Conservation (phyloP, 805 yeast genomes). For the Teunomyces lycoperdinae region DNA sequence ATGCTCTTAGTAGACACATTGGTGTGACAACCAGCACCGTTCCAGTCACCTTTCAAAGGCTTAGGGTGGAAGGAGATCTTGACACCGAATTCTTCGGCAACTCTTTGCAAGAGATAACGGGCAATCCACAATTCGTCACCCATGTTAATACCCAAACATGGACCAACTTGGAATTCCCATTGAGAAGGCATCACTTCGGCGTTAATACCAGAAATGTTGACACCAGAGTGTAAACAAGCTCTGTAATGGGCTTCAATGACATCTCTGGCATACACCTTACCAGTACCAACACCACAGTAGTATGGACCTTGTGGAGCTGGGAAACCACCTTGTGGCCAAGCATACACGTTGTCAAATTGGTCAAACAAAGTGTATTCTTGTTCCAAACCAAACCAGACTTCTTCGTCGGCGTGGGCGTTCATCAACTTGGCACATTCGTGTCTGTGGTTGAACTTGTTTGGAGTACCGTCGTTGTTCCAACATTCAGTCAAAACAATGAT, state of each 20-base stretch:
- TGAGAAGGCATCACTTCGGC: constrained; percentile 99
- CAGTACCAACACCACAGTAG: constrained; percentile 99
- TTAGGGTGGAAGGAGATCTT: constrained; percentile 99
- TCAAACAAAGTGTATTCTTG: constrained; percentile 98
- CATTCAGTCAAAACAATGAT: constrained; percentile 92
- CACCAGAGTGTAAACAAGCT: constrained; percentile 93
- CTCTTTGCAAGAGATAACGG: constrained; percentile 87
- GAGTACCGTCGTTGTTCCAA: constrained; percentile 98
- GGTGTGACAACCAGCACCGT: constrained; percentile 99
- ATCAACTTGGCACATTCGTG: constrained; percentile 93
- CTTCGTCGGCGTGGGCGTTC: constrained; percentile 82
- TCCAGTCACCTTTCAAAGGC: constrained; percentile 99
- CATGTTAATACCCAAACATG: constrained; percentile 92
- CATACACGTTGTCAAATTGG: constrained; percentile 84
- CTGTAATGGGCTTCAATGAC: constrained; percentile 98
- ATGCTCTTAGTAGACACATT: constrained; percentile 89
- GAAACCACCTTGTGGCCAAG: constrained; percentile 99
- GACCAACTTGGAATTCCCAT: constrained; percentile 99
- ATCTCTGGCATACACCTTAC: constrained; percentile 97
- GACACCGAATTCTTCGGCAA: constrained; percentile 98
- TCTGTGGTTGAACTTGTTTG: constrained; percentile 98
- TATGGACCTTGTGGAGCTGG: constrained; percentile 99
- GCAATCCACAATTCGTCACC: constrained; percentile 98
- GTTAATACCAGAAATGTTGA: constrained; percentile 90
- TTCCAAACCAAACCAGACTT: constrained; percentile 97